Conservation (phyloP, 2,329 filamentous ascomycete species). For the Alternaria rosae region DNA sequence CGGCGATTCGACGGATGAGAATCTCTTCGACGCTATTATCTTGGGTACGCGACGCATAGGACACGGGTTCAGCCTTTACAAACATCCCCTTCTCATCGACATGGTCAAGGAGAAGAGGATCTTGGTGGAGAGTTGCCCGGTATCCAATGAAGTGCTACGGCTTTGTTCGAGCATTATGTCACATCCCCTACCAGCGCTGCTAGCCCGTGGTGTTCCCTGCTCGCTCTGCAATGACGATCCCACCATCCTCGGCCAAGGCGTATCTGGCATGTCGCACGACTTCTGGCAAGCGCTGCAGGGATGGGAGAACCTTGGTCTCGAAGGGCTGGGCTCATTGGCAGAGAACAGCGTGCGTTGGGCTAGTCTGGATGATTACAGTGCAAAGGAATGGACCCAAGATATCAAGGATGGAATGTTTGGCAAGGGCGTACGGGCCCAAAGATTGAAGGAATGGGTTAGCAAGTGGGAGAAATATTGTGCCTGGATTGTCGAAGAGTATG, state of each 20-base stretch:
- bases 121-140: slow-evolving; percentile 87
- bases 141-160: slow-evolving; percentile 86
- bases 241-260: slow-evolving; percentile 83
- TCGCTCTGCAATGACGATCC: slow-evolving; percentile 91
- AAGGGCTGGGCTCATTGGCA: slow-evolving; percentile 83
- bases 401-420: slow-evolving; percentile 79
- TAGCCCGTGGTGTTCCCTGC: slow-evolving; percentile 84
- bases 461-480: slow-evolving; percentile 91
- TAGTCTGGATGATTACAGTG: slow-evolving; percentile 79
- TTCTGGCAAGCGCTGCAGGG: slow-evolving; percentile 94
- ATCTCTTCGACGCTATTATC: slow-evolving; percentile 88
- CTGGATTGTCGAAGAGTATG: slow-evolving; percentile 84
- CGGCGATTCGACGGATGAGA: slow-evolving; percentile 77
- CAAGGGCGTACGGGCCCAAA: slow-evolving; percentile 71
- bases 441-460: slow-evolving; percentile 78
- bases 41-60: slow-evolving; percentile 89
- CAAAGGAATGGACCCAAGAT: slow-evolving; percentile 74
- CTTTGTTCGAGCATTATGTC: slow-evolving; percentile 77
- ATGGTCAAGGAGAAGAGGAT: slow-evolving; percentile 90
- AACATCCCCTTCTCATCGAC: slow-evolving; percentile 87
- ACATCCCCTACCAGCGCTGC: slow-evolving; percentile 82
- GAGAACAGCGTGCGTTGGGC: slow-evolving; percentile 95
- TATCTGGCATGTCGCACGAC: slow-evolving; percentile 84
- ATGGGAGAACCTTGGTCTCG: slow-evolving; percentile 89
- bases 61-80: slow-evolving; percentile 86